Evolutionary conservation across 2,329 filamentous ascomycete genomes (phyloP).

Genomic region (Aspergillus hortae): DNA sequence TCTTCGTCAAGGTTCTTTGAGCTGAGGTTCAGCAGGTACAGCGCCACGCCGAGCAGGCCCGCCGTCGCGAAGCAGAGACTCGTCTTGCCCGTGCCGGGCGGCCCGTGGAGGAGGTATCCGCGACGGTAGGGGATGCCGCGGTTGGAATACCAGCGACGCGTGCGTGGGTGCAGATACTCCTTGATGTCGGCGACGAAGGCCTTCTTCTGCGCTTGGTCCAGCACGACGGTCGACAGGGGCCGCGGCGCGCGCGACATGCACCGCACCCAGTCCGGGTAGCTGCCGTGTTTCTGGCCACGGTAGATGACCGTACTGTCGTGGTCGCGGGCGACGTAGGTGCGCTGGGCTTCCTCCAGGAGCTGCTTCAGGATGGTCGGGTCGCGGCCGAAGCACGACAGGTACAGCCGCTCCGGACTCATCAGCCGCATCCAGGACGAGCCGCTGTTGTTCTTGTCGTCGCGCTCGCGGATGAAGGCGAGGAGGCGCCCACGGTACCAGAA

Average conservation of each 20-base stretch:
- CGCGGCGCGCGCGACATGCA: conserved; percentile 46
- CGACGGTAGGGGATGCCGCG: conserved; percentile 81
- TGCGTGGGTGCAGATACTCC: conserved; percentile 52
- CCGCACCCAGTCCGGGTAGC: conserved; percentile 27
- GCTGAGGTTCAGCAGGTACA: conserved; percentile 69
- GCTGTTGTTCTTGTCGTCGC: conserved; percentile 20
- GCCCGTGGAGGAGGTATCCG: conserved; percentile 77
- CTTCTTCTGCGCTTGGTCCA: conserved; percentile 49
- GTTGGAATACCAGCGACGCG: conserved; percentile 70
- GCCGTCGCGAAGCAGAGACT: conserved; percentile 68
- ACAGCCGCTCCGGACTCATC: conserved; percentile 25
- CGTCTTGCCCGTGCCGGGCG: conserved; percentile 76
- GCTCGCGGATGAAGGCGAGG: conserved; percentile 39
- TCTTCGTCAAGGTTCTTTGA: conserved; percentile 63
- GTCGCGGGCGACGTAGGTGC: conserved; percentile 33
- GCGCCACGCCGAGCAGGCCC: conserved; percentile 65
- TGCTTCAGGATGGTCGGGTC: conserved; percentile 31
- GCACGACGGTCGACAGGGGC: conserved; percentile 53
- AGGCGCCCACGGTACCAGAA: conserved; percentile 64
- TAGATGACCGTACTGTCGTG: conserved; percentile 37
- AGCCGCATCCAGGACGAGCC: conserved; percentile 13
- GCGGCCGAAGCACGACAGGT: conserved; percentile 34
- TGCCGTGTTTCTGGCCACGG: conserved; percentile 25
- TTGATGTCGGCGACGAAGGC: conserved; percentile 53
- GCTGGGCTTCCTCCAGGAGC: conserved; percentile 34